Evolutionary conservation across 1,284 basidiomycete species (phyloP), one percentile per base, ranked within the genome.

Genomic region (Sphaerobolus stellatus): DNA sequence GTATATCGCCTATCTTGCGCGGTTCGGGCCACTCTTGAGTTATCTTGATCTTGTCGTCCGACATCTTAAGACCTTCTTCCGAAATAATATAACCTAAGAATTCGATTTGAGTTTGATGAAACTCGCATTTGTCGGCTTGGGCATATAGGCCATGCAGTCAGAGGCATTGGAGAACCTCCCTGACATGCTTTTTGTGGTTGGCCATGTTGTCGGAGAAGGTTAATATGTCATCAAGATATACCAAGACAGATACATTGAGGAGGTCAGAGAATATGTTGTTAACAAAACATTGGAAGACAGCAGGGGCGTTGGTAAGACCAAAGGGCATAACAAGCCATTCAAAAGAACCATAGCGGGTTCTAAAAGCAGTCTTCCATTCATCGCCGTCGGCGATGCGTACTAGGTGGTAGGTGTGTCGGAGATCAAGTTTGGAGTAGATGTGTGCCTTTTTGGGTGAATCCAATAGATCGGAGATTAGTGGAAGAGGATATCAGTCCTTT

Each of bases 1-100:
- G 41, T 6, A 43, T 43, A 13, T 43, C 41, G 13, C 28, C 28
- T 11, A 22, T 13, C 20, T 22, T 43, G 4, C 41, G 20, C 6
- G 41, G 41, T 5, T 3, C 4, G 11, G 41, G 41, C 41, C 77
- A 81, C 5, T 65, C 53, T 1, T 44, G 20, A 36, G 79, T 67
- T 1, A 66, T 62, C 2, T 65, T 25, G 0, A 81, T 54, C 60
- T 81, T 81, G 1, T 50, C 58, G 0, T 64, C 60, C 50, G 75
- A 68, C 75, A 80, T 78, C 0, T 38, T 28, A 14, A 80, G 58
- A 5, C 68, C 64, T 2, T 68, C 55, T 0, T 59, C 14, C 0
- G 48, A 48, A 24, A 81, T 62, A 29, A 76, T 58, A 54, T 71
- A 71, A 1, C 78, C 75, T 0, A 81, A 64, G 62, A 74, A 81